A percentile compares a stretch with the other conserved stretches of the same genome.
Conservation (phyloP, 768 basidiomycete genomes). For the Phlegmacium glaucopus region DNA sequence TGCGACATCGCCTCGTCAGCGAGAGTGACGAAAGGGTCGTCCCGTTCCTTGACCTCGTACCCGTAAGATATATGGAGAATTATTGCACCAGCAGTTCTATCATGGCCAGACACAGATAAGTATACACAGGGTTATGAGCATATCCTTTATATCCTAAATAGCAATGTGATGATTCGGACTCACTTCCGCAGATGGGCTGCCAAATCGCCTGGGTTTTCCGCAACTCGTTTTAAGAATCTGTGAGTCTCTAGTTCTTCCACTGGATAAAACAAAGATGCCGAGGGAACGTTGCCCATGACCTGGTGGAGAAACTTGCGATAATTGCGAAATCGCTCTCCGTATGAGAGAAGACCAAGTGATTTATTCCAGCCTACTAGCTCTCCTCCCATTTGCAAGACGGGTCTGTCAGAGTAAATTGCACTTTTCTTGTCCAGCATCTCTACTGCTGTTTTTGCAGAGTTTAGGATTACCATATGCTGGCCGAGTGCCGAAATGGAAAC, state of each 20-base stretch:
- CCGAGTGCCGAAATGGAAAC: slow-evolving; percentile 37
- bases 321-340: too few species aligned
- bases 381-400: too few species aligned
- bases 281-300: too few species aligned
- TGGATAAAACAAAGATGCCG: too few species aligned
- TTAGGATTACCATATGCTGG: slow-evolving; percentile 44
- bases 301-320: too few species aligned
- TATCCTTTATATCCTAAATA: background rate
- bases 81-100: slow-evolving; percentile 41
- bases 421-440: slow-evolving; percentile 53
- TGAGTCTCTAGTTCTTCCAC: too few species aligned
- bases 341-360: too few species aligned
- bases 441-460: slow-evolving; percentile 33
- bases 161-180: slow-evolving; percentile 15
- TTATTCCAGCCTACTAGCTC: too few species aligned
- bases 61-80: slow-evolving; percentile 45
- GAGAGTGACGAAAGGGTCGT: too few species aligned
- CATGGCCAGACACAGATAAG: background rate
- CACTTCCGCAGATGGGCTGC: slow-evolving; percentile 34
- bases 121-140: too few species aligned
- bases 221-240: slow-evolving; percentile 34
- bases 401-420: slow-evolving; percentile 53
- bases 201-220: slow-evolving; percentile 32
- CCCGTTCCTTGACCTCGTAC: slow-evolving; percentile 34
- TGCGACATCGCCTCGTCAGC: too few species aligned